Evolutionary conservation across 2,329 filamentous ascomycete species (phyloP).

Genomic region (Cadophora sp.): DNA sequence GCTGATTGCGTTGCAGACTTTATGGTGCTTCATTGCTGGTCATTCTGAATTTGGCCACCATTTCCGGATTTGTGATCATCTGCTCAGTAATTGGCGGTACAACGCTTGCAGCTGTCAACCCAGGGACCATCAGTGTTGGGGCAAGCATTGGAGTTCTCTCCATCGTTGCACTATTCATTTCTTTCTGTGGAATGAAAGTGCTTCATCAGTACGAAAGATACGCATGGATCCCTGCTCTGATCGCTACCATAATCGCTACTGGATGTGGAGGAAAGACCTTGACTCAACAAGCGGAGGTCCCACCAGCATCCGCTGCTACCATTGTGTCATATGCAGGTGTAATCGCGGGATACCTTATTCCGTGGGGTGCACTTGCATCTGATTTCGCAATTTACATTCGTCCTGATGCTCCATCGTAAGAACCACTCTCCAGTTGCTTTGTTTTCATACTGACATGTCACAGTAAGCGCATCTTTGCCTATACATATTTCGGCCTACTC

Average conservation of each 20-base stretch:
- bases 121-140: conserved; percentile 55
- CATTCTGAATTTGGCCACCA: conserved; percentile 66
- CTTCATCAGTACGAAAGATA: conserved; percentile 65
- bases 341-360: conserved; percentile 68
- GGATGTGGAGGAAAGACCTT: conserved; percentile 60
- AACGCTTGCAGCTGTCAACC: conserved; percentile 60
- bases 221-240: conserved; percentile 61
- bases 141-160: conserved; percentile 68
- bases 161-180: conserved; percentile 62
- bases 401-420: conserved; percentile 58
- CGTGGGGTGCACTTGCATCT: conserved; percentile 64
- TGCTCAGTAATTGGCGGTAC: conserved; percentile 67
- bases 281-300: conserved; percentile 52
- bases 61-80: conserved; percentile 69
- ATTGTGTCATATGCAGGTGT: conserved; percentile 65
- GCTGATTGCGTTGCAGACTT: conserved; percentile 46
- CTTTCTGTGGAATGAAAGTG: conserved; percentile 65
- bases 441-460: not conserved
- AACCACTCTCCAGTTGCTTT: not conserved
- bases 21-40: conserved; percentile 66
- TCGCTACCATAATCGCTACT: conserved; percentile 60
- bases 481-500: conserved; percentile 62
- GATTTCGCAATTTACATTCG: conserved; percentile 68
- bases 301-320: conserved; percentile 51
- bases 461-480: conserved; percentile 53